Evolutionary conservation across 768 basidiomycete species (phyloP), one percentile per base, ranked within the genome.

Genomic region (Naganishia vishniacii): DNA sequence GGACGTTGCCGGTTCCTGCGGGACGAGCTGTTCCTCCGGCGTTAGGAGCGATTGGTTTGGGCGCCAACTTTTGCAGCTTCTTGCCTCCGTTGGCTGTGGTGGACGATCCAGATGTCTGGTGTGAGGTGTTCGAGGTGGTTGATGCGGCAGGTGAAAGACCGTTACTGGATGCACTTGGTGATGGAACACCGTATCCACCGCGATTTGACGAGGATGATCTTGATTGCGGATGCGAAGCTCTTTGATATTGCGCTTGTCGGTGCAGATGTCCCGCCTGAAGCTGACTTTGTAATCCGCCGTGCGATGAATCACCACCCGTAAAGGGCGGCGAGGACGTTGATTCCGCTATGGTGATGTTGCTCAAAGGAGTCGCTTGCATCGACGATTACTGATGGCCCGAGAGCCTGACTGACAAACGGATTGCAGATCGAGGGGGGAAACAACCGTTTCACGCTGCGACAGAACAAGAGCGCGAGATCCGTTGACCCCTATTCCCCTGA

Each of bases 31-130:
- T 11, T 48, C 61, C 61, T 2, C 53, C 53, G 37, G 11, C 12
- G 18, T 34, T 56, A 8, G 61, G 32, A 12, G 48, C 48, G 16
- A 44, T 34, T 49, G 62, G 62, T 20, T 31, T 63, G 15, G 62
- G 62, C 15, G 62, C 62, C 49, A 63, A 45, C 29, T 51, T 63
- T 28, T 49, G 62, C 29, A 63, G 40, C 41, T 46, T 63, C 40
- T 48, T 48, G 26, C 61, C 46, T 8, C 47, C 61, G 53, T 26
- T 56, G 34, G 32, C 40, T 1, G 53, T 40, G 3, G 31, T 56
- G 7, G 53, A 56, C 20, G 53, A 56, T 15, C 53, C 53, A 5
- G 53, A 56, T 40, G 53, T 56, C 9, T 51, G 49, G 20, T 51
- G 32, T 13, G 49, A 51, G 9, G 53, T 40, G 34, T 56, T 56